Evolutionary conservation across 306 rosid genomes (phyloP).

Genomic region (Acacia melanoxylon): DNA sequence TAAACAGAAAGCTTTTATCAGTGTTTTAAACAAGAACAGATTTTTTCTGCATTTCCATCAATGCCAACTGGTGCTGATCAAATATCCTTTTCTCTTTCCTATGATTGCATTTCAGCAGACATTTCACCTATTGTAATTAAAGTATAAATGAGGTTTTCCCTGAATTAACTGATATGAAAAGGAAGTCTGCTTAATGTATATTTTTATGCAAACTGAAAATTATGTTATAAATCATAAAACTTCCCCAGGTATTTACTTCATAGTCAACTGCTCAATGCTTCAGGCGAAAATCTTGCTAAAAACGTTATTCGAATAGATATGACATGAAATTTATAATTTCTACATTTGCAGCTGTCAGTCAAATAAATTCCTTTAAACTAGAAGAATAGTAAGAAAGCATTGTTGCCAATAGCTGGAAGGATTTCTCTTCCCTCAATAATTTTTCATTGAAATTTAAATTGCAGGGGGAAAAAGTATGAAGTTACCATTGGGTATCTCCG

Average conservation of each 20-base stretch:
- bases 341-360: not conserved
- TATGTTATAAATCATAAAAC: not conserved
- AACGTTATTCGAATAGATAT: not conserved
- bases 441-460: not conserved
- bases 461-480: not conserved
- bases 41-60: not conserved
- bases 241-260: not conserved
- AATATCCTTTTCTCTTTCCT: not conserved
- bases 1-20: not conserved
- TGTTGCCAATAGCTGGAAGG: not conserved
- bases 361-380: not conserved
- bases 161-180: not conserved
- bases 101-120: not conserved
- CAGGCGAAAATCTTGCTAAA: not conserved
- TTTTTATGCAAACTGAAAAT: not conserved
- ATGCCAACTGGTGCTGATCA: not conserved
- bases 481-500: conserved; percentile 55
- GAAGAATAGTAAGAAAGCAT: not conserved
- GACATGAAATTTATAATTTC: not conserved
- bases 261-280: not conserved
- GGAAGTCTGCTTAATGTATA: not conserved
- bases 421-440: not conserved
- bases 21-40: not conserved
- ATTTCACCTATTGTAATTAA: not conserved
- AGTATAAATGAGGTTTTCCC: not conserved